These are phyloP conservation scores for Linnemannia hyalina DNA, from an alignment of 192 early-diverging fungal genomes.

Conservation along the genomic window DNA sequence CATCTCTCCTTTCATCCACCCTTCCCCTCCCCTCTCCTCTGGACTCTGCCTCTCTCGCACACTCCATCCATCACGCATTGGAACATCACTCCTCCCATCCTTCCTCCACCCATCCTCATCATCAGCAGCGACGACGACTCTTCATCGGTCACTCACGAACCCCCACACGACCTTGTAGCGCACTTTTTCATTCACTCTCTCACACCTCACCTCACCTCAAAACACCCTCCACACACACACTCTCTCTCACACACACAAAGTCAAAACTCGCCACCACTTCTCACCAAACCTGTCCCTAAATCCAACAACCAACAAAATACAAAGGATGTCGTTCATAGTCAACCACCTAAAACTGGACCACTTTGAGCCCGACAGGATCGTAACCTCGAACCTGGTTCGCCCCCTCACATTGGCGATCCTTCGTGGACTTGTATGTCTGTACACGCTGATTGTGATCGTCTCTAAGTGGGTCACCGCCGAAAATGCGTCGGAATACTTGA, in stretches of 20 bases:
- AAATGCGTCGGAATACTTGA: constrained; percentile 16
- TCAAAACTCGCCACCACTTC: neutral
- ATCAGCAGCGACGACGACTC: neutral
- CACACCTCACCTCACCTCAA: too few species aligned
- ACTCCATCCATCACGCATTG: neutral
- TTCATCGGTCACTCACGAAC: neutral
- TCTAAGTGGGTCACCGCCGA: constrained; percentile 27
- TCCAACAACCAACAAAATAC: neutral
- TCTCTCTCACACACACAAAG: neutral
- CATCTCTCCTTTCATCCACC: neutral
- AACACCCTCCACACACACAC: neutral
- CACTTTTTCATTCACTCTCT: too few species aligned
- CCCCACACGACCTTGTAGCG: neutral
- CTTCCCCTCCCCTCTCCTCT: neutral
- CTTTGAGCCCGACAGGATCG: constrained; percentile 56
- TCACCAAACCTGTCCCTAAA: neutral
- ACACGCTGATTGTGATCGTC: constrained; percentile 38
- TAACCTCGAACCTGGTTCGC: constrained; percentile 53
- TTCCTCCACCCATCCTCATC: neutral
- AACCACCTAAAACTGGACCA: constrained; percentile 21
- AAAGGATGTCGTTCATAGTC: neutral
- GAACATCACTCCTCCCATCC: neutral
- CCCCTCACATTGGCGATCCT: constrained; percentile 38
- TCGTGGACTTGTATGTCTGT: constrained; percentile 23
- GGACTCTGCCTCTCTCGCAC: neutral